Evolutionary conservation across 192 early-diverging fungal genomes (phyloP).

Genomic region (Chytriomyces sp.): DNA sequence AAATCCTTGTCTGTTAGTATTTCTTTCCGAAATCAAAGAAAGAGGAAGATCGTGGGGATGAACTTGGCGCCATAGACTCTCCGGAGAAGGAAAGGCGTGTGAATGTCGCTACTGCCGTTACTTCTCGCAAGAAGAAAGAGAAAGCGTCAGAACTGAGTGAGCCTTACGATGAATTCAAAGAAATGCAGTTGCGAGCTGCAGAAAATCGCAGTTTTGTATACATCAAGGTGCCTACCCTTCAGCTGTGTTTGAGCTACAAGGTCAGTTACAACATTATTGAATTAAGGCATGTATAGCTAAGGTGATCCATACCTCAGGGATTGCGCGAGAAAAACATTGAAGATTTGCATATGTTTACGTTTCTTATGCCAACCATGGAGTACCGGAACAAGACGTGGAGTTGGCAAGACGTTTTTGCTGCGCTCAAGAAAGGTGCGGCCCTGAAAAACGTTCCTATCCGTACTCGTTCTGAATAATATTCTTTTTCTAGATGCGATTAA

Average conservation of each 20-base stretch:
- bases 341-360: slow-evolving; percentile 73
- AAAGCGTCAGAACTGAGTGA: not conserved
- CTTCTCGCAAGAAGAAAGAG: not conserved
- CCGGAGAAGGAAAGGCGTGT: not conserved
- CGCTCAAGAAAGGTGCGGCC: slow-evolving; percentile 67
- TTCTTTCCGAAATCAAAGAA: slow-evolving; percentile 67
- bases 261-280: slow-evolving; percentile 42
- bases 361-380: slow-evolving; percentile 73
- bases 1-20: too few species aligned
- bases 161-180: slow-evolving; percentile 58
- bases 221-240: slow-evolving; percentile 83
- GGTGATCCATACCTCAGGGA: slow-evolving; percentile 50
- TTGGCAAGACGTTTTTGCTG: slow-evolving; percentile 70
- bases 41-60: slow-evolving; percentile 28
- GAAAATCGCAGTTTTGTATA: slow-evolving; percentile 88
- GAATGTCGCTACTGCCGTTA: slow-evolving; percentile 1
- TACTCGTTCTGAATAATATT: not conserved
- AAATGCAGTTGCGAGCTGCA: slow-evolving; percentile 86
- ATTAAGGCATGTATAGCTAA: not conserved
- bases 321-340: slow-evolving; percentile 77
- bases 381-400: slow-evolving; percentile 84
- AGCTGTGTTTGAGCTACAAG: slow-evolving; percentile 82
- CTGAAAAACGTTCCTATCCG: not conserved
- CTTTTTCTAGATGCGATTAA: slow-evolving; percentile 44
- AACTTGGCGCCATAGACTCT: not conserved